Evolutionary conservation across 1,284 basidiomycete species (phyloP).

Genomic region (Leccinum subfulvum): DNA sequence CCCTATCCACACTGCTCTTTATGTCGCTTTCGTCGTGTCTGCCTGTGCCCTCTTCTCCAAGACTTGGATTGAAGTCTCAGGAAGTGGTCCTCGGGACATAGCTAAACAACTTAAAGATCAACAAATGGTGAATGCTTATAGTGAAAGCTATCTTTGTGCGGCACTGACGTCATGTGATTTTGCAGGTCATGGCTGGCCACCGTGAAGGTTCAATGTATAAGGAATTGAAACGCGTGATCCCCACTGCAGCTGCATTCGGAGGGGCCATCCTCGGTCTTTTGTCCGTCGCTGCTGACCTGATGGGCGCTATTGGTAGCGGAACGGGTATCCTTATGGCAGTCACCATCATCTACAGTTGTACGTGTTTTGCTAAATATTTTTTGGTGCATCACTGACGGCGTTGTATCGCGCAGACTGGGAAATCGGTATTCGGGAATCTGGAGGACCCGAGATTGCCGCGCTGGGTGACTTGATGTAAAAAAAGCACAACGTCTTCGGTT

Average conservation of each 20-base stretch:
- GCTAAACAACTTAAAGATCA: conserved; percentile 99
- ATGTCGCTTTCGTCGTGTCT: conserved; percentile 90
- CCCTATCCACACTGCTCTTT: conserved; percentile 91
- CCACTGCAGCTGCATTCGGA: conserved; percentile 95
- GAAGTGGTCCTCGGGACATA: conserved; percentile 91
- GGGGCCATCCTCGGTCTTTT: conserved; percentile 93
- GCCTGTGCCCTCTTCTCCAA: conserved; percentile 98
- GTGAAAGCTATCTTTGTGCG: too few relatives aligned
- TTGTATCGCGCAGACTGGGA: conserved; percentile 26
- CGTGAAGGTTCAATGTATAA: conserved; percentile 98
- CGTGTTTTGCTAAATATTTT: conserved; percentile 12
- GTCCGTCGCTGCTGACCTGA: conserved; percentile 93
- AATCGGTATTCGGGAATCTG: conserved; percentile 52
- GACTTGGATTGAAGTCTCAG: conserved; percentile 99
- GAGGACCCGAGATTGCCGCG: conserved; percentile 73
- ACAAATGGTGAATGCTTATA: conserved; percentile 68
- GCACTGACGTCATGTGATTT: conserved; percentile 1
- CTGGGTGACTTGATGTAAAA: conserved; percentile 61
- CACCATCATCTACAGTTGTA: conserved; percentile 92
- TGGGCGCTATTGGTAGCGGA: conserved; percentile 94
- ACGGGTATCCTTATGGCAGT: conserved; percentile 98
- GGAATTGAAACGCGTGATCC: conserved; percentile 96
- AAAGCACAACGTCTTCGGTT: not conserved
- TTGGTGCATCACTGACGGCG: not conserved
- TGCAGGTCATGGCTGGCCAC: conserved; percentile 91